Percentiles rank a stretch among this genome's conserved stretches.
Evolutionary conservation across 208 protist species (phyloP).

Genomic region (Leishmania tarentolae): DNA sequence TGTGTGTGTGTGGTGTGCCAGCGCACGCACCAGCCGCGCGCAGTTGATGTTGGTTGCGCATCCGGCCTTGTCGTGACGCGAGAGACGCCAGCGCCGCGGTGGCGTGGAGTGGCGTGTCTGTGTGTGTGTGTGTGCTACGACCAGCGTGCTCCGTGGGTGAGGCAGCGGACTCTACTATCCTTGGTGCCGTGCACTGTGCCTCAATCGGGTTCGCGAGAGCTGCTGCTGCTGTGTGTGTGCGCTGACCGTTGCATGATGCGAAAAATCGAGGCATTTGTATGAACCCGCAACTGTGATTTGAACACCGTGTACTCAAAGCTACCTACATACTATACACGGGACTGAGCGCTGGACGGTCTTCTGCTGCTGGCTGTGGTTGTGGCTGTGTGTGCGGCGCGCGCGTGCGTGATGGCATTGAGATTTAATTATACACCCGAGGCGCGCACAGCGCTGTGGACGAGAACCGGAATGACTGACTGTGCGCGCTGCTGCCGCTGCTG

Average conservation of each 20-base stretch:
- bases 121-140: too few species aligned
- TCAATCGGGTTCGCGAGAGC: too few species aligned
- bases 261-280: too few species aligned
- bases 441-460: constrained; percentile 4
- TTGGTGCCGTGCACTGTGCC: constrained; percentile 3
- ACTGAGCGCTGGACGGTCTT: constrained; percentile 13
- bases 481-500: background rate
- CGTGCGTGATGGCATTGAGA: constrained; percentile 7
- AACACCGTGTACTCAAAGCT: constrained; percentile 19
- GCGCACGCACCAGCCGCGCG: constrained; percentile 32
- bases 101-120: too few species aligned
- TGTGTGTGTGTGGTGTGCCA: background rate
- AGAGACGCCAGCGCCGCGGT: constrained; percentile 2
- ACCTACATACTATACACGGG: constrained; percentile 24
- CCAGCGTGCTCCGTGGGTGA: constrained; percentile 1
- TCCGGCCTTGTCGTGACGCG: constrained; percentile 27
- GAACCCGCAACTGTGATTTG: too few species aligned
- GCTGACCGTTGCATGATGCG: too few species aligned
- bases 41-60: constrained; percentile 19
- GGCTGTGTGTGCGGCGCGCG: constrained; percentile 1
- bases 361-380: constrained; percentile 4
- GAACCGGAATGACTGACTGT: constrained; percentile 3
- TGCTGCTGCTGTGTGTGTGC: too few species aligned
- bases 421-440: constrained; percentile 21
- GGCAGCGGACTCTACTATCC: constrained; percentile 18